These are phyloP conservation scores for Leishmania lainsoni DNA, from an alignment of 208 protist species.

Conservation along the genomic window DNA sequence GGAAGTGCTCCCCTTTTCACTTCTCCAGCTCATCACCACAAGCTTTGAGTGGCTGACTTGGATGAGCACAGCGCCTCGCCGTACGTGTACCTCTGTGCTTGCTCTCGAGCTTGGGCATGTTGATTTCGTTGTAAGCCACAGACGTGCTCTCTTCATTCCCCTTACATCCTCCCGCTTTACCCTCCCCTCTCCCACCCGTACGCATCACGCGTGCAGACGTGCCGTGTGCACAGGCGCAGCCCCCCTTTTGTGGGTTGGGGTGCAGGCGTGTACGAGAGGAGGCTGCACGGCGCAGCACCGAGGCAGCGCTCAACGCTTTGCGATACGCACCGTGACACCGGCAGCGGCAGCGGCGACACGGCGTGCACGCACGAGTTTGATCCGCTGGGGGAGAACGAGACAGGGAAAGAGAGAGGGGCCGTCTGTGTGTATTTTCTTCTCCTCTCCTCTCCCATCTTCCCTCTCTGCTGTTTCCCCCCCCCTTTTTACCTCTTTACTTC, in stretches of 20 bases:
- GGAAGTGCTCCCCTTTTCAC: background rate
- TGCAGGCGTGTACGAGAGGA: background rate
- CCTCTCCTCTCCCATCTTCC: background rate
- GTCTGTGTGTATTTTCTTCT: background rate
- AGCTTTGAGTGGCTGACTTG: background rate
- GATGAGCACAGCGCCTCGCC: background rate
- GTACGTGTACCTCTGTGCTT: background rate
- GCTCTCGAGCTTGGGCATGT: background rate
- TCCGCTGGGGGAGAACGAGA: background rate
- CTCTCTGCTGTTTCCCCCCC: background rate
- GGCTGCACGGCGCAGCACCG: background rate
- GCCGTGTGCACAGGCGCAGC: background rate
- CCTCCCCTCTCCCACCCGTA: background rate
- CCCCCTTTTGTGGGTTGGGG: background rate
- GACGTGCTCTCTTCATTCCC: background rate
- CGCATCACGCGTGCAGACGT: background rate
- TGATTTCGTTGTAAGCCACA: background rate
- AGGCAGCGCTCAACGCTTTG: background rate
- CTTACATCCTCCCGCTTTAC: background rate
- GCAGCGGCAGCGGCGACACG: background rate
- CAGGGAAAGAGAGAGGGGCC: background rate
- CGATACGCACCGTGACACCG: background rate
- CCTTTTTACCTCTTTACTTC: background rate
- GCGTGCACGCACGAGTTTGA: background rate
- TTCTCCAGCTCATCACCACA: background rate